These are phyloP conservation scores for Colletotrichum eleusines DNA, from an alignment of 2,329 filamentous ascomycete species.

Conservation along the genomic window DNA sequence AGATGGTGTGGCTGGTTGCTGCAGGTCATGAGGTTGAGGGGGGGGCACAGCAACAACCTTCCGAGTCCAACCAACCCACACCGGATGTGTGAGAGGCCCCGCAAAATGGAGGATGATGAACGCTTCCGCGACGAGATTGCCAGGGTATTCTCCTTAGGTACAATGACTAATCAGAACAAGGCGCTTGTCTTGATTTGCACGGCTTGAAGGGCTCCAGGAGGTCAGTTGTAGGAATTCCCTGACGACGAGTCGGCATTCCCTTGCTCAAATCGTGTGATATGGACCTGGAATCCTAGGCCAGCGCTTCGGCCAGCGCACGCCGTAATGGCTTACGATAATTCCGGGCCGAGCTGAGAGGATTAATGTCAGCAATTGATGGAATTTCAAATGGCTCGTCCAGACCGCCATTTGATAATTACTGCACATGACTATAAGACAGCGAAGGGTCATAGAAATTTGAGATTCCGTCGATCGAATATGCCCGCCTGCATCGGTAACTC, in stretches of 20 bases:
- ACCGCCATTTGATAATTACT: slow-evolving; percentile 12
- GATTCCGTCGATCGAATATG: slow-evolving; percentile 9
- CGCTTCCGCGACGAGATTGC: slow-evolving; percentile 10
- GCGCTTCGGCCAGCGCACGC: not conserved
- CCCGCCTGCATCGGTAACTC: slow-evolving; percentile 11
- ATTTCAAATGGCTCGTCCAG: slow-evolving; percentile 1
- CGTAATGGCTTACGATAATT: not conserved
- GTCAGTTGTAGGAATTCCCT: not conserved
- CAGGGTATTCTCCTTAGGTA: slow-evolving; percentile 1
- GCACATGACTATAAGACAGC: slow-evolving; percentile 1
- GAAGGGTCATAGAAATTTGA: not conserved
- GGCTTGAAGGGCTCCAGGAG: slow-evolving; percentile 5
- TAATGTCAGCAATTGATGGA: not conserved
- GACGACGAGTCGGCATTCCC: slow-evolving; percentile 11
- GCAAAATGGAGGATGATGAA: slow-evolving; percentile 24
- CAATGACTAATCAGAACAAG: not conserved
- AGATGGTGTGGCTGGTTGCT: slow-evolving; percentile 24
- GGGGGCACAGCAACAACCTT: slow-evolving; percentile 4
- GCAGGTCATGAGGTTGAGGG: slow-evolving; percentile 7
- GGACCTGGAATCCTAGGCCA: slow-evolving; percentile 20
- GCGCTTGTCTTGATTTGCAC: not conserved
- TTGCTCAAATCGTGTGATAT: not conserved
- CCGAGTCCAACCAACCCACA: not conserved
- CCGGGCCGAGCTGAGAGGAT: not conserved
- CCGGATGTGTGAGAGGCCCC: slow-evolving; percentile 1